phyloP scores from a whole-genome alignment of 768 basidiomycete genomes.

The Lentinula boryana region DNA sequence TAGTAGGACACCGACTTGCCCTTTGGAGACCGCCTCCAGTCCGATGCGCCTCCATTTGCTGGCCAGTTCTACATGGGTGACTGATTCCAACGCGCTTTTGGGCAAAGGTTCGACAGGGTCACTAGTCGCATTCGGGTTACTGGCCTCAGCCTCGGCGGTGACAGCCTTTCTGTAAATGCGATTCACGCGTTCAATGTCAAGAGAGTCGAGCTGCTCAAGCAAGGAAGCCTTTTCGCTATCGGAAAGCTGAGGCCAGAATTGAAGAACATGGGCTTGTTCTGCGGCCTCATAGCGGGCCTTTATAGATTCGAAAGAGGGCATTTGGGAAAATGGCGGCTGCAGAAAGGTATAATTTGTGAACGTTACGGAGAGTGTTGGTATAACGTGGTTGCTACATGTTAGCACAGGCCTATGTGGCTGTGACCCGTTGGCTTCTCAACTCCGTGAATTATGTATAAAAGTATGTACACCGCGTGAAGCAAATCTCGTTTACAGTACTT shows the following conservation, averaged over 20 bases:
- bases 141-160: slow-evolving; percentile 49
- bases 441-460: not conserved
- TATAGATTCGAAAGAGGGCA: slow-evolving; percentile 55
- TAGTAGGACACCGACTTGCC: slow-evolving; percentile 90
- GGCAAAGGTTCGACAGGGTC: slow-evolving; percentile 81
- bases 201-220: slow-evolving; percentile 61
- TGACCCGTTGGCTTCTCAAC: not conserved
- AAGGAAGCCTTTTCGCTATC: slow-evolving; percentile 59
- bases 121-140: slow-evolving; percentile 27
- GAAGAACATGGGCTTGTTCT: slow-evolving; percentile 84
- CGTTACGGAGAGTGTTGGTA: not conserved
- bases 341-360: not conserved
- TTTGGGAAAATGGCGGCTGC: not conserved
- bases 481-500: too few species aligned
- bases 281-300: slow-evolving; percentile 68
- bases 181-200: slow-evolving; percentile 92
- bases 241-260: slow-evolving; percentile 76
- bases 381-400: not conserved
- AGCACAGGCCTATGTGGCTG: not conserved
- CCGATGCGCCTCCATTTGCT: slow-evolving; percentile 75
- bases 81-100: slow-evolving; percentile 62
- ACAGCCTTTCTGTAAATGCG: slow-evolving; percentile 78
- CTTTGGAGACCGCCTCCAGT: slow-evolving; percentile 70
- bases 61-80: slow-evolving; percentile 48
- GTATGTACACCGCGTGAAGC: too few species aligned